Percentiles rank a stretch among this genome's conserved stretches.
These are phyloP conservation scores for Backusella parvicylindrica DNA, from an alignment of 192 early-diverging fungal genomes.

Conservation along the genomic window DNA sequence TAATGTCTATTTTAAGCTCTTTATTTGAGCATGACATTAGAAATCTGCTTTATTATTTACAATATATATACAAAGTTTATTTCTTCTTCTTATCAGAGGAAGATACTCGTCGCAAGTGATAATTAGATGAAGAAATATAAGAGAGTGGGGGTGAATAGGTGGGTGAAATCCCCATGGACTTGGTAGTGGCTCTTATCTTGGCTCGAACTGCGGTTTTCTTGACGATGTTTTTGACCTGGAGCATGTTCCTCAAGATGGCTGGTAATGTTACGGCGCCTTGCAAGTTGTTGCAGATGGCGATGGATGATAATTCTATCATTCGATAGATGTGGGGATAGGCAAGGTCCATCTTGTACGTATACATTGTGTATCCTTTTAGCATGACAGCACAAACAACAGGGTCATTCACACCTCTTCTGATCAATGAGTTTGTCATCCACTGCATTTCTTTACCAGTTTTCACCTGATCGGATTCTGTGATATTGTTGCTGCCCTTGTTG, in stretches of 20 bases:
- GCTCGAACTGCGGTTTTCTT: not conserved
- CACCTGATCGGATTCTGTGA: not conserved
- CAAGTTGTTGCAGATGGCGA: not conserved
- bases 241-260: not conserved
- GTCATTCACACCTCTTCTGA: not conserved
- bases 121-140: not conserved
- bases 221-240: not conserved
- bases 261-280: not conserved
- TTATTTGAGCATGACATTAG: not conserved
- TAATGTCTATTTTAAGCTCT: not conserved
- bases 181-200: not conserved
- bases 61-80: not conserved
- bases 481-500: not conserved
- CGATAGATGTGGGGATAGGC: not conserved
- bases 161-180: not conserved
- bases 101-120: not conserved
- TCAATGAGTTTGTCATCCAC: not conserved
- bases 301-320: not conserved
- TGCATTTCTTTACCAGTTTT: not conserved
- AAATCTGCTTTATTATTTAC: constrained; percentile 1
- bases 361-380: not conserved
- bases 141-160: not conserved
- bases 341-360: not conserved
- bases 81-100: not conserved
- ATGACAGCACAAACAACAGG: not conserved